A percentile compares a stretch with the other conserved stretches of the same genome.
Conservation (phyloP, 1,139 yeast genomes). For the Kazachstania sp. region DNA sequence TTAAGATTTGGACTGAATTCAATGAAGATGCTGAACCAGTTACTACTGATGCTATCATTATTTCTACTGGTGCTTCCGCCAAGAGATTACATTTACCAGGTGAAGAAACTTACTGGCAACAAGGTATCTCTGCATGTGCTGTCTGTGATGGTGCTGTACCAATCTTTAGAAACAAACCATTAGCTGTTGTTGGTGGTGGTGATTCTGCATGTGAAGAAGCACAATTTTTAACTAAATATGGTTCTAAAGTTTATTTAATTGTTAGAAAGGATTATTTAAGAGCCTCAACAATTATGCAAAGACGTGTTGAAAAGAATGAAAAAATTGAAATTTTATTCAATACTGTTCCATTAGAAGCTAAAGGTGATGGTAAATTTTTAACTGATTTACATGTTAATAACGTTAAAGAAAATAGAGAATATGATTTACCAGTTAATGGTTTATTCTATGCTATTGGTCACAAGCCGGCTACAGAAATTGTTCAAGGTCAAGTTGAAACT, state of each 20-base stretch:
- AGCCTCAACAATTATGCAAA: conserved; percentile 95
- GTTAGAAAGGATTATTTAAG: conserved; percentile 92
- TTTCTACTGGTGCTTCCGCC: conserved; percentile 98
- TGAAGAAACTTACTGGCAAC: conserved; percentile 97
- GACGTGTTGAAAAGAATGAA: conserved; percentile 72
- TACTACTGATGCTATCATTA: conserved; percentile 83
- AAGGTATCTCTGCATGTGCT: conserved; percentile 98
- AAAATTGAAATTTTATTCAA: conserved; percentile 87
- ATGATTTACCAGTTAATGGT: conserved; percentile 75
- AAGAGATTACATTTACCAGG: conserved; percentile 91
- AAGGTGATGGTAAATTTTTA: conserved; percentile 83
- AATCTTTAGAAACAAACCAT: conserved; percentile 92
- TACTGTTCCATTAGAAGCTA: conserved; percentile 77
- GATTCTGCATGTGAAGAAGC: conserved; percentile 99
- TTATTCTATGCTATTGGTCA: conserved; percentile 98
- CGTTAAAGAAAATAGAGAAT: conserved; percentile 59
- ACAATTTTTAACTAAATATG: conserved; percentile 88
- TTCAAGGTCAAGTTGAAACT: conserved; percentile 67
- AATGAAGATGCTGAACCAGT: conserved; percentile 81
- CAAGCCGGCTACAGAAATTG: conserved; percentile 83
- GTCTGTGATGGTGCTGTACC: conserved; percentile 99
- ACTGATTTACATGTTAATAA: conserved; percentile 54
- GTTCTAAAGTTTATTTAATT: conserved; percentile 84
- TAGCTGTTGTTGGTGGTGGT: conserved; percentile 97
- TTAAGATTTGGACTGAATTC: conserved; percentile 95